phyloP scores from a whole-genome alignment of 352 stramenopile species.

The Pythium graminicola region DNA sequence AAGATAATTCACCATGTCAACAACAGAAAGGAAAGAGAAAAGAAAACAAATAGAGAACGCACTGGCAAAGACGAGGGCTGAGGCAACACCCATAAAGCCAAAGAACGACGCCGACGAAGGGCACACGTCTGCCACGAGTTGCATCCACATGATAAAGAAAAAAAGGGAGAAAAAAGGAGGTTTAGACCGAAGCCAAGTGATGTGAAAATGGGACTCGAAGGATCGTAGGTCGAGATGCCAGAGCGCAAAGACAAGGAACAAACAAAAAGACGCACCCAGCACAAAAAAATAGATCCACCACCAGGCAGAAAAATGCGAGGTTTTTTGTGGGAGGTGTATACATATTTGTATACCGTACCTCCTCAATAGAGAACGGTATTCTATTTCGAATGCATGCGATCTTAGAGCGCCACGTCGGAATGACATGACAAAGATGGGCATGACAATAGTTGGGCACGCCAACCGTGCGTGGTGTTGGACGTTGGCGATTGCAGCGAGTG shows the following conservation, averaged over 20 bases:
- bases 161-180: background rate
- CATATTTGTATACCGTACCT: slow-evolving; percentile 24
- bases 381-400: slow-evolving; percentile 83
- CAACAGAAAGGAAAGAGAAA: no score
- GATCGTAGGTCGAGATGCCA: no score
- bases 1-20: no score
- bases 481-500: slow-evolving; percentile 10
- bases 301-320: no score
- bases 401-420: slow-evolving; percentile 85
- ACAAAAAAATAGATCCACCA: slow-evolving; percentile 7
- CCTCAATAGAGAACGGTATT: slow-evolving; percentile 54
- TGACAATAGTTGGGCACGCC: no score
- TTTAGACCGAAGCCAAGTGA: background rate
- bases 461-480: slow-evolving; percentile 26
- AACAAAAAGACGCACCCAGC: background rate
- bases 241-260: slow-evolving; percentile 16
- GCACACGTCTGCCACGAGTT: slow-evolving; percentile 23
- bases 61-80: slow-evolving; percentile 92
- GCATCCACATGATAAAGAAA: slow-evolving; percentile 16
- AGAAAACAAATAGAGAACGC: no score
- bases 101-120: slow-evolving; percentile 99
- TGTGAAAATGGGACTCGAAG: no score
- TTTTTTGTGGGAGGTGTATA: slow-evolving; percentile 3
- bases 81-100: slow-evolving; percentile 98
- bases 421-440: no score